These are phyloP conservation scores for Saturnispora gosingensis DNA, from an alignment of 805 yeast species.

Conservation along the genomic window DNA sequence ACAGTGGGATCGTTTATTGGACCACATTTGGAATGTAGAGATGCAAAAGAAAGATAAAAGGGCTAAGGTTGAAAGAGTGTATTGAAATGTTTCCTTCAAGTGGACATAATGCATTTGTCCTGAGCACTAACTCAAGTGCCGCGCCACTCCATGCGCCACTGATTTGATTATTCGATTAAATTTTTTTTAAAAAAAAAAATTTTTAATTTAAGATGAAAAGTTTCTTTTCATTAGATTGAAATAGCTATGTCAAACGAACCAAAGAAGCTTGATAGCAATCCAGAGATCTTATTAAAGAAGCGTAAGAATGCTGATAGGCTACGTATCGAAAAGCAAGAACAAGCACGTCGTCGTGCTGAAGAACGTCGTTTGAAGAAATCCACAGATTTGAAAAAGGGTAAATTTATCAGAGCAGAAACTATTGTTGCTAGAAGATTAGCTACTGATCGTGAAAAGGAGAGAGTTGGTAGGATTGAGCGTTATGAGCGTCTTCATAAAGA, in stretches of 20 bases:
- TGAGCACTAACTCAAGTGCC: not conserved
- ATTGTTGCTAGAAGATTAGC: constrained; percentile 59
- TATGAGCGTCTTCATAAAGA: constrained; percentile 32
- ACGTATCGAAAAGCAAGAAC: constrained; percentile 64
- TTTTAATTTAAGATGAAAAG: not conserved
- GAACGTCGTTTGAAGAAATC: constrained; percentile 36
- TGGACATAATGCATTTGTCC: not conserved
- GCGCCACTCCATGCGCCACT: not conserved
- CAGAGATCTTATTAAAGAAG: constrained; percentile 68
- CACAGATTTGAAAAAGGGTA: constrained; percentile 34
- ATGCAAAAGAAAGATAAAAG: constrained; percentile 18
- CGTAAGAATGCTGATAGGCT: constrained; percentile 71
- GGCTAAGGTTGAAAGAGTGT: constrained; percentile 25
- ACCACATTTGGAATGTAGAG: constrained; percentile 8
- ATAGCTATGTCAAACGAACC: constrained; percentile 16
- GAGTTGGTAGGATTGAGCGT: constrained; percentile 55
- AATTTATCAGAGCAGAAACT: constrained; percentile 66
- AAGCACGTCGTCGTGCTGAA: constrained; percentile 42
- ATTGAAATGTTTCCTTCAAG: constrained; percentile 9
- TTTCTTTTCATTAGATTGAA: not conserved
- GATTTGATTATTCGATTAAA: not conserved
- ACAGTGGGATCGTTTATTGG: constrained; percentile 17
- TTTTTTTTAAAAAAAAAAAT: not conserved
- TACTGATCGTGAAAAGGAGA: constrained; percentile 55
- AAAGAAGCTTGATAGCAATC: constrained; percentile 52